Conservation (phyloP, 106 monocot genomes). For the Dendrobium catenatum region DNA sequence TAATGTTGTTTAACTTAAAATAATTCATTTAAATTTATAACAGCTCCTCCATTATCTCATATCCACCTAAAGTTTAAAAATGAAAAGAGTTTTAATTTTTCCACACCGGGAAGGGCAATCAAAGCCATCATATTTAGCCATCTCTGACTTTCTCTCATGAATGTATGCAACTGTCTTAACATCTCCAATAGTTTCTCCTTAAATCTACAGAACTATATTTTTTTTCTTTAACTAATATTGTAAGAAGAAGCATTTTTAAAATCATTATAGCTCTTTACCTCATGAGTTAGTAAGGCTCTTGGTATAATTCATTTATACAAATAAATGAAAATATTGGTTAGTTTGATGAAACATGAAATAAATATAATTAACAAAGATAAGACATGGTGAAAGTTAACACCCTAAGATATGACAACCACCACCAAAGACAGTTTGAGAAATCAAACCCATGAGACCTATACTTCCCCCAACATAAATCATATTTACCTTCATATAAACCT, state of each 20-base stretch:
- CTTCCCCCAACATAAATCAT: too few relatives aligned
- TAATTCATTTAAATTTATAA: conserved; percentile 30
- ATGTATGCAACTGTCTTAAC: conserved; percentile 65
- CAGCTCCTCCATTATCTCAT: conserved; percentile 84
- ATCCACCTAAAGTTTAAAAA: conserved; percentile 43
- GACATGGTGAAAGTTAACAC: too few relatives aligned
- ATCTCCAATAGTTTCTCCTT: conserved; percentile 67
- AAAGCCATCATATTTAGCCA: conserved; percentile 78
- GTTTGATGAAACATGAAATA: too few relatives aligned
- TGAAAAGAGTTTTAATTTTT: neutral
- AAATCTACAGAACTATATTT: conserved; percentile 29
- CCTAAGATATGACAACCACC: too few relatives aligned
- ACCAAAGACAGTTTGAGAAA: too few relatives aligned
- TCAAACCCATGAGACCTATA: too few relatives aligned
- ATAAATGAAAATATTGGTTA: too few relatives aligned
- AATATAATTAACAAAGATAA: neutral
- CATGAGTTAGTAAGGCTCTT: conserved; percentile 48
- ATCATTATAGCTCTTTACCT: conserved; percentile 27
- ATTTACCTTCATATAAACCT: too few relatives aligned
- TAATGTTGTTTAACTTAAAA: too few relatives aligned
- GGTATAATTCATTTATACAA: conserved; percentile 39
- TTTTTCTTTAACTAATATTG: neutral
- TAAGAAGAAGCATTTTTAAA: neutral
- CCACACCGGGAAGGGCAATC: conserved; percentile 77
- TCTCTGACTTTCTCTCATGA: conserved; percentile 88